Conservation (phyloP, 2,329 filamentous ascomycete genomes). For the Aspergillus sp. region DNA sequence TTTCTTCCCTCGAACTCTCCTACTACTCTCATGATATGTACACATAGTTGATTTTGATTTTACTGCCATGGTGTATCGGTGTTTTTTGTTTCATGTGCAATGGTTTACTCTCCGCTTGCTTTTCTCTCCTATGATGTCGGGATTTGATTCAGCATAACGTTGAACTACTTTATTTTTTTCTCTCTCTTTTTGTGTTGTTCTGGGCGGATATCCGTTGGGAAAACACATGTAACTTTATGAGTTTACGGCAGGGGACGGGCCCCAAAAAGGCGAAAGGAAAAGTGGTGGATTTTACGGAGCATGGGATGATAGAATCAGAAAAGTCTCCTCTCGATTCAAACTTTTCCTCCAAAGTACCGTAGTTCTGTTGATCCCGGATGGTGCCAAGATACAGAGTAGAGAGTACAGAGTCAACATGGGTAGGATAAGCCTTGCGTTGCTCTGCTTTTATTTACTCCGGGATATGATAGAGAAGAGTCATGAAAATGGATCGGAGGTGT, state of each 20-base stretch:
- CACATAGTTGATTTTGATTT: constrained; percentile 29
- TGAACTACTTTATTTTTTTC: constrained; percentile 5
- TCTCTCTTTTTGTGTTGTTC: constrained; percentile 1
- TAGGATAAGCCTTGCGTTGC: not conserved
- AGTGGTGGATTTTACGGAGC: constrained; percentile 25
- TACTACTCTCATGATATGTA: constrained; percentile 30
- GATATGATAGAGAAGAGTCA: not conserved
- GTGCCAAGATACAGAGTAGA: too few relatives aligned
- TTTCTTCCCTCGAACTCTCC: constrained; percentile 8
- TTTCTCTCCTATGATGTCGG: constrained; percentile 5
- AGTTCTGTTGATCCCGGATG: too few relatives aligned
- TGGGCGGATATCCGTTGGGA: constrained; percentile 8
- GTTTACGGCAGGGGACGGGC: constrained; percentile 28
- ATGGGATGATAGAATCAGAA: constrained; percentile 34
- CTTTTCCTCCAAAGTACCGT: not conserved
- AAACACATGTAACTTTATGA: constrained; percentile 34
- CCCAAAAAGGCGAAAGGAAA: constrained; percentile 21
- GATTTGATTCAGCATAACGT: constrained; percentile 10
- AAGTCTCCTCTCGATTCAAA: constrained; percentile 35
- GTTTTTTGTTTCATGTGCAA: constrained; percentile 21
- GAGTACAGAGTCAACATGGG: not conserved
- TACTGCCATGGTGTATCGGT: constrained; percentile 31
- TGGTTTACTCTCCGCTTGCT: constrained; percentile 12
- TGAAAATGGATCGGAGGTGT: too few relatives aligned
- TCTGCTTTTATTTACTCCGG: not conserved